Conservation (phyloP, 1,139 yeast species). For the Saccharomycopsis crataegensis region DNA sequence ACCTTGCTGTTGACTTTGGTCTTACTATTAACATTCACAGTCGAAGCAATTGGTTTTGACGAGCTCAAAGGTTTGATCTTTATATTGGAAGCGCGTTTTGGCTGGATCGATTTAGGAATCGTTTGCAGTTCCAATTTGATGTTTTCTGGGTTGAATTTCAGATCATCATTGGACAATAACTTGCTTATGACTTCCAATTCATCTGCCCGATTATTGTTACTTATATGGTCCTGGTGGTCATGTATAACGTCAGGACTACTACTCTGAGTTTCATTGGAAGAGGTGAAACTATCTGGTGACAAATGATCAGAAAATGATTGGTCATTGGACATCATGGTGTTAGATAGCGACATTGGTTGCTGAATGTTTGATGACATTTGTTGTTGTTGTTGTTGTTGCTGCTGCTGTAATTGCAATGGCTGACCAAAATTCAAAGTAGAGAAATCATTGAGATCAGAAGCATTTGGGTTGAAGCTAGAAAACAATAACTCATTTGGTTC, state of each 20-base stretch:
- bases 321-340: background rate
- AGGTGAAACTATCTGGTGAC: conserved; percentile 7
- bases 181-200: conserved; percentile 15
- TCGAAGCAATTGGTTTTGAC: no score
- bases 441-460: conserved; percentile 8
- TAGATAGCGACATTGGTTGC: background rate
- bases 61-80: background rate
- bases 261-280: background rate
- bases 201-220: conserved; percentile 15
- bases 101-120: background rate
- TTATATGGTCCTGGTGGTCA: background rate
- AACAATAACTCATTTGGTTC: conserved; percentile 17
- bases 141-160: background rate
- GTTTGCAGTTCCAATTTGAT: background rate
- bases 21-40: no score
- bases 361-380: no score
- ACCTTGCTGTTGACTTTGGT: conserved; percentile 19
- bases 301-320: background rate
- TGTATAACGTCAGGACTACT: background rate
- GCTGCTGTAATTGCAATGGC: background rate
- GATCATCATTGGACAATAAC: conserved; percentile 12
- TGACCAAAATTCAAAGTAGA: background rate
- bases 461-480: conserved; percentile 20
- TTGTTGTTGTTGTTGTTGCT: no score
- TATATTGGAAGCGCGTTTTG: background rate